Conservation (phyloP, 108 stramenopile species). For the Cyclotella sp. region DNA sequence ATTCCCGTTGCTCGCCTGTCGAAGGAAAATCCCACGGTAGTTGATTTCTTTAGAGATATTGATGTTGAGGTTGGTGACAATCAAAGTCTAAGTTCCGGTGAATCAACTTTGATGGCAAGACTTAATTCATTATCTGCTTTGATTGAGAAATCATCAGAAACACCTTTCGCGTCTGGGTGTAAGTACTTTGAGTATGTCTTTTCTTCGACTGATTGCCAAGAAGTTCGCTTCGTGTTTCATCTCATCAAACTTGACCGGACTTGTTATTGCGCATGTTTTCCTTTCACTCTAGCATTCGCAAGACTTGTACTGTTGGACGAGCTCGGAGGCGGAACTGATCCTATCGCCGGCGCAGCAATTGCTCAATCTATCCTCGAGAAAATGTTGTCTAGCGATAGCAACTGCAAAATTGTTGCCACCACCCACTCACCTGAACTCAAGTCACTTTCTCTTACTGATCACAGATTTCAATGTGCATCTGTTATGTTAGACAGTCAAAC, state of each 20-base stretch:
- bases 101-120: conserved; percentile 79
- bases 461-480: conserved; percentile 68
- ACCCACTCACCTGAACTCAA: conserved; percentile 85
- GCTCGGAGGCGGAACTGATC: conserved; percentile 83
- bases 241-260: not conserved
- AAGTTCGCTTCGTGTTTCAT: not conserved
- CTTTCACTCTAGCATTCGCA: not conserved
- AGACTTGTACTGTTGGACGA: conserved; percentile 77
- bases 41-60: conserved; percentile 72
- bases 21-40: conserved; percentile 23
- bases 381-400: conserved; percentile 35
- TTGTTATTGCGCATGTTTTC: not conserved
- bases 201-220: not conserved
- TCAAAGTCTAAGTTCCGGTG: conserved; percentile 66
- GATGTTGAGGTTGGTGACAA: conserved; percentile 76
- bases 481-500: conserved; percentile 52
- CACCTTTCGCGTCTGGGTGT: conserved; percentile 1
- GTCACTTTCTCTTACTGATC: conserved; percentile 60
- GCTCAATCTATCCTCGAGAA: conserved; percentile 80
- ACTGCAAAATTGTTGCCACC: conserved; percentile 71
- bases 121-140: conserved; percentile 64
- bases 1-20: not conserved
- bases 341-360: conserved; percentile 73
- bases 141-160: conserved; percentile 38
- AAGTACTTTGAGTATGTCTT: not conserved